Percentiles rank a stretch among this genome's conserved stretches.
These are phyloP conservation scores for Diaporthe citriasiana DNA, from an alignment of 2,329 filamentous ascomycete species.

Conservation along the genomic window DNA sequence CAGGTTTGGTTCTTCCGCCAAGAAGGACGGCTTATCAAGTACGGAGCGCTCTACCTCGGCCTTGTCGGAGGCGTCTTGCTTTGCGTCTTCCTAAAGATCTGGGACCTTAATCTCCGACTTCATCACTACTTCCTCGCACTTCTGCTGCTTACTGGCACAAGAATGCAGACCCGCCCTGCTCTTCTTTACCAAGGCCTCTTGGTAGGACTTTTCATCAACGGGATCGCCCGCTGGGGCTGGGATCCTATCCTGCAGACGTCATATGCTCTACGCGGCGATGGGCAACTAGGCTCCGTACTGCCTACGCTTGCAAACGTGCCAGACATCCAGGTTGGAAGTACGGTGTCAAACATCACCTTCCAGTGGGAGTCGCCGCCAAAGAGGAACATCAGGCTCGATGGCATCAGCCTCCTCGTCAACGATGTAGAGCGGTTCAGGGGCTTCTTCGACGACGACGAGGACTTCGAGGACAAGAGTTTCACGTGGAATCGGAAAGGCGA, in stretches of 20 bases:
- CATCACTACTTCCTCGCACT: constrained; percentile 96
- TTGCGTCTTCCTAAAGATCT: constrained; percentile 75
- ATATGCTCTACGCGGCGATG: constrained; percentile 77
- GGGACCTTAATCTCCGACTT: constrained; percentile 83
- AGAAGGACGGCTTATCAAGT: constrained; percentile 83
- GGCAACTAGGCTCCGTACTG: constrained; percentile 73
- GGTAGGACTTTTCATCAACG: constrained; percentile 93
- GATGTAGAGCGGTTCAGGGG: constrained; percentile 86
- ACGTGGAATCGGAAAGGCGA: constrained; percentile 69
- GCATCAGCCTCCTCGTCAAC: constrained; percentile 85
- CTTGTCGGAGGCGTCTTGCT: constrained; percentile 77
- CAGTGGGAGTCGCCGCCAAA: constrained; percentile 63
- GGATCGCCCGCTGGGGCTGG: constrained; percentile 94
- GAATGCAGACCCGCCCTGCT: constrained; percentile 86
- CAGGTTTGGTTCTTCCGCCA: constrained; percentile 91
- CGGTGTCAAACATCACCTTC: constrained; percentile 76
- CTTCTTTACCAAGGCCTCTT: constrained; percentile 92
- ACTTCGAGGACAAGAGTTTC: constrained; percentile 59
- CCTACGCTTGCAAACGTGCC: constrained; percentile 64
- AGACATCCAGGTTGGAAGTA: constrained; percentile 59
- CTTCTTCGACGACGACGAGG: constrained; percentile 73
- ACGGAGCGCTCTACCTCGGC: constrained; percentile 82
- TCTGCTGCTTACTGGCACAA: constrained; percentile 88
- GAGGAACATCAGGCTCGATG: constrained; percentile 70
- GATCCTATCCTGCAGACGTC: constrained; percentile 89